Conservation (phyloP, 441 rosid genomes). For the Lepidium campestre region DNA sequence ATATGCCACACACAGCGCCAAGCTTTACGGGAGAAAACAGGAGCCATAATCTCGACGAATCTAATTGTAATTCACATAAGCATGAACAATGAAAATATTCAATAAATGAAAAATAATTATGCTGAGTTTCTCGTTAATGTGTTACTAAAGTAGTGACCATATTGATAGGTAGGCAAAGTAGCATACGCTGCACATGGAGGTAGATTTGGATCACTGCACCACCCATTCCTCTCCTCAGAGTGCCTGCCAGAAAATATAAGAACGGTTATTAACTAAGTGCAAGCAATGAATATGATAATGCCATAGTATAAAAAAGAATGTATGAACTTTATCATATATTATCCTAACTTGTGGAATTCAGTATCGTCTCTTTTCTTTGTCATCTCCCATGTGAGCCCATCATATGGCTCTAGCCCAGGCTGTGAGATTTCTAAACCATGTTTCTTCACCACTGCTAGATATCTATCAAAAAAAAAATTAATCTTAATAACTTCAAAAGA, state of each 20-base stretch:
- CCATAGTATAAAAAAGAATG: neutral
- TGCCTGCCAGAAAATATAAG: slow-evolving; percentile 37
- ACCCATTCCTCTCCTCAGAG: slow-evolving; percentile 77
- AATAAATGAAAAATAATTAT: neutral
- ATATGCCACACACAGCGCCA: slow-evolving; percentile 98
- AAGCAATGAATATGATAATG: neutral
- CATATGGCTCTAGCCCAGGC: slow-evolving; percentile 83
- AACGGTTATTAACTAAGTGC: slow-evolving; percentile 6
- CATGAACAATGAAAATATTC: neutral
- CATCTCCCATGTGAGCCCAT: slow-evolving; percentile 95
- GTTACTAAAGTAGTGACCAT: too few species aligned
- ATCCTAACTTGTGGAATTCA: slow-evolving; percentile 84
- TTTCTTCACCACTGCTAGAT: slow-evolving; percentile 67
- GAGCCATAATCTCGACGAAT: slow-evolving; percentile 96
- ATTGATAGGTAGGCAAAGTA: slow-evolving; percentile 1
- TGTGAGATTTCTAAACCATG: slow-evolving; percentile 94
- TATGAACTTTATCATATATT: neutral
- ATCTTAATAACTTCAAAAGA: neutral
- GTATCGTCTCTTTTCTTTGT: slow-evolving; percentile 69
- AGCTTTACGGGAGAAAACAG: slow-evolving; percentile 86
- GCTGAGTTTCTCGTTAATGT: neutral
- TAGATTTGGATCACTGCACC: slow-evolving; percentile 72
- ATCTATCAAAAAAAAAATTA: slow-evolving; percentile 35
- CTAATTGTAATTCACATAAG: slow-evolving; percentile 30
- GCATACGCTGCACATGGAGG: slow-evolving; percentile 99